A percentile compares a stretch with the other conserved stretches of the same genome.
These are phyloP conservation scores for Sambucus nigra DNA, from an alignment of 129 eudicot species.

Conservation along the genomic window DNA sequence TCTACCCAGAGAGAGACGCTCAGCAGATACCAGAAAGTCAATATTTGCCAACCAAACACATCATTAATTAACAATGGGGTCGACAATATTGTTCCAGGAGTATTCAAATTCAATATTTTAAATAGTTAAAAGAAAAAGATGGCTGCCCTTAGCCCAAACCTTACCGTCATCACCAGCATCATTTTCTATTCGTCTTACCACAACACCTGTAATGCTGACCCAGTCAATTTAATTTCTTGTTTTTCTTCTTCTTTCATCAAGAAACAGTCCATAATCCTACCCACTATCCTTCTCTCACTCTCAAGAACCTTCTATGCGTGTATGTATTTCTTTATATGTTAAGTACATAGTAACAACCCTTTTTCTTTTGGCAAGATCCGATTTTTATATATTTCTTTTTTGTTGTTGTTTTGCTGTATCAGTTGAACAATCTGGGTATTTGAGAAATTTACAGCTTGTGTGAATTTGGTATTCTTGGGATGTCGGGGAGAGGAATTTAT, in stretches of 20 bases:
- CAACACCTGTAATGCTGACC: background rate
- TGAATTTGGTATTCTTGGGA: constrained; percentile 19
- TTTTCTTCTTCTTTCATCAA: background rate
- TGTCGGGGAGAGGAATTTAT: constrained; percentile 18
- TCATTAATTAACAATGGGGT: no score
- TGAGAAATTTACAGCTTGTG: constrained; percentile 14
- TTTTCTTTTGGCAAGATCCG: no score
- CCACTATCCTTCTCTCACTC: background rate
- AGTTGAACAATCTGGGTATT: constrained; percentile 20
- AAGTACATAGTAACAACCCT: background rate
- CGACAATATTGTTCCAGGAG: background rate
- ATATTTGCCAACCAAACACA: background rate
- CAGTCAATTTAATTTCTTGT: constrained; percentile 1
- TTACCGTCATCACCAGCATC: background rate
- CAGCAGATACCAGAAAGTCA: background rate
- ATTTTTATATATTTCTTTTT: constrained; percentile 1
- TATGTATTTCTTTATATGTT: background rate
- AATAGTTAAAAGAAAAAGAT: background rate
- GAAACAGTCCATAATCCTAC: background rate
- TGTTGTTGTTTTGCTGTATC: constrained; percentile 12
- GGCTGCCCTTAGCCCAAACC: background rate
- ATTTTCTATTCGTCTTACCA: background rate
- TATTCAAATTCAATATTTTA: background rate
- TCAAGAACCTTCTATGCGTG: background rate
- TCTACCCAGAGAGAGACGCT: background rate